These are phyloP conservation scores for Citrus hindsii DNA, from an alignment of 345 rosid species.

Conservation along the genomic window DNA sequence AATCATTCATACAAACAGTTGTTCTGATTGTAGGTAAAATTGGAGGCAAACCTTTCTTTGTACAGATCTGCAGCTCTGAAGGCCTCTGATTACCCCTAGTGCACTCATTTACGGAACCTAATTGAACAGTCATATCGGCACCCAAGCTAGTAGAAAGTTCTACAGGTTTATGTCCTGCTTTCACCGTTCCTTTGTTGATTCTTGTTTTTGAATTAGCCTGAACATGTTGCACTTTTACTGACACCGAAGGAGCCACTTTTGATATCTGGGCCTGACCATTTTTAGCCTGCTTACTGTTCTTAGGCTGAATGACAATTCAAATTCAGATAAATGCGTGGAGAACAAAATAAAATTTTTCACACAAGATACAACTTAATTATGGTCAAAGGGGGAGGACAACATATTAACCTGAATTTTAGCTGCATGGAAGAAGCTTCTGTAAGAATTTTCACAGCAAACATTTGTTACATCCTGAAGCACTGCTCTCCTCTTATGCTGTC, in stretches of 20 bases:
- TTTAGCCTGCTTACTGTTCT: constrained; percentile 38
- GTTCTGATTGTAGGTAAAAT: background rate
- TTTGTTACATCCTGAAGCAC: constrained; percentile 74
- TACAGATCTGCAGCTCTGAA: constrained; percentile 21
- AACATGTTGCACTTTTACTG: constrained; percentile 16
- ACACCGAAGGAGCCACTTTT: constrained; percentile 39
- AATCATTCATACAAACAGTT: background rate
- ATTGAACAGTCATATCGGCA: constrained; percentile 20
- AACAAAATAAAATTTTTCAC: background rate
- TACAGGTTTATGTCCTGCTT: constrained; percentile 15
- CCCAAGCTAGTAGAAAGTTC: constrained; percentile 10
- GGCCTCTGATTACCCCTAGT: constrained; percentile 9
- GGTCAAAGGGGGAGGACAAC: constrained; percentile 3
- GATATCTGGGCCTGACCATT: constrained; percentile 35
- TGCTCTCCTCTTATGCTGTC: constrained; percentile 55
- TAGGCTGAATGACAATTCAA: constrained; percentile 39
- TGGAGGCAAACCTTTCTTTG: constrained; percentile 29
- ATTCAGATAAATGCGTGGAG: background rate
- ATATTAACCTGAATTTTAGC: constrained; percentile 50
- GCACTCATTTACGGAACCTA: constrained; percentile 9
- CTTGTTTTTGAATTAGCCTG: constrained; percentile 22
- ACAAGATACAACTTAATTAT: background rate
- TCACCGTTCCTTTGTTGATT: constrained; percentile 9
- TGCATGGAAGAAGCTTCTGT: constrained; percentile 48
- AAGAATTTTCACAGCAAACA: constrained; percentile 41